These are phyloP conservation scores for Cladosporium sp. DNA, from an alignment of 2,329 filamentous ascomycete genomes.

Conservation along the genomic window DNA sequence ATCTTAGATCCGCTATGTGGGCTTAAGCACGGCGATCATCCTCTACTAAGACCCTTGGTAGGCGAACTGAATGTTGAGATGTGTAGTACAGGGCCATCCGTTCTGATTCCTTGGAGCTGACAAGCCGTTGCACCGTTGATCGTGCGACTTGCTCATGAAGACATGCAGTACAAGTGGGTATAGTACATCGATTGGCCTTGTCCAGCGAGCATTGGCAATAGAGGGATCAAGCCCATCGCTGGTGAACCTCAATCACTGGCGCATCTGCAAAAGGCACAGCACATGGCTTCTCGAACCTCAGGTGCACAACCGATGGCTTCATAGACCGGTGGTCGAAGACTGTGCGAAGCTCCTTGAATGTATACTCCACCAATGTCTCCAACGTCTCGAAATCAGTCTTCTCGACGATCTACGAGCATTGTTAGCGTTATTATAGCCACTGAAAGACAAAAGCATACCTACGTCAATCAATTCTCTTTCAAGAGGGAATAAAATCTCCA, in stretches of 20 bases:
- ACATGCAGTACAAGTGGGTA: background rate
- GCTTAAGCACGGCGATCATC: background rate
- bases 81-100: background rate
- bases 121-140: background rate
- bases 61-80: too few relatives aligned
- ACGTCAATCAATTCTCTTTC: slow-evolving; percentile 62
- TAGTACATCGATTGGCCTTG: background rate
- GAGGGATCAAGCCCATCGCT: slow-evolving; percentile 5
- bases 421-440: background rate
- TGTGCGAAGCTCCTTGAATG: slow-evolving; percentile 35
- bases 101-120: too few relatives aligned
- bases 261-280: slow-evolving; percentile 70
- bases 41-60: background rate
- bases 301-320: slow-evolving; percentile 39
- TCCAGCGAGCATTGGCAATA: background rate
- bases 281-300: slow-evolving; percentile 67
- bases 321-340: slow-evolving; percentile 4
- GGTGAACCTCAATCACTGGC: slow-evolving; percentile 59
- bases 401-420: slow-evolving; percentile 32
- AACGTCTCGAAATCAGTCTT: slow-evolving; percentile 44
- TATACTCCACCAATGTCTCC: slow-evolving; percentile 45
- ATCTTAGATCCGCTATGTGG: background rate
- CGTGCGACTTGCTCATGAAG: too few relatives aligned
- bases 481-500: slow-evolving; percentile 46
- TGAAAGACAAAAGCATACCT: slow-evolving; percentile 24